Percentiles rank a stretch among this genome's conserved stretches.
Evolutionary conservation across 192 early-diverging fungal species (phyloP).

Genomic region (Rhizophlyctis rosea): DNA sequence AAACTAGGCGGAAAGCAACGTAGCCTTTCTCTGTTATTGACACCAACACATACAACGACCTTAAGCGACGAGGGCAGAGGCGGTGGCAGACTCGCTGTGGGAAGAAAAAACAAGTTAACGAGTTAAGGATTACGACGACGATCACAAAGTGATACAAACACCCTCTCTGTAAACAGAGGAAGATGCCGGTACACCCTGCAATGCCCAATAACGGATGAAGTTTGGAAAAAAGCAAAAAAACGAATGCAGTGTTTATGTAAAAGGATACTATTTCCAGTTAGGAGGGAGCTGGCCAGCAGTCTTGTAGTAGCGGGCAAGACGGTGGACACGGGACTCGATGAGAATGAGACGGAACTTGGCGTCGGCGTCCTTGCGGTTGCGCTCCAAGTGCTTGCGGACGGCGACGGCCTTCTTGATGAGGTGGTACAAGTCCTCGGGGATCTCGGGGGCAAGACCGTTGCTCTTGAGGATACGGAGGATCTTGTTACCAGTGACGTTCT

Average conservation of each 20-base stretch:
- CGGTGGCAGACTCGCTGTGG: slow-evolving; percentile 74
- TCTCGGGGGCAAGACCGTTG: slow-evolving; percentile 91
- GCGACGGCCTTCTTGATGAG: slow-evolving; percentile 99
- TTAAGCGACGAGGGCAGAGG: slow-evolving; percentile 81
- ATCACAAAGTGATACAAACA: slow-evolving; percentile 27
- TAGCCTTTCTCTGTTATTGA: too few relatives aligned
- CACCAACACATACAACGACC: too few relatives aligned
- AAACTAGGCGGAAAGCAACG: too few relatives aligned
- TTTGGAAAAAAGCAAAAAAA: slow-evolving; percentile 12
- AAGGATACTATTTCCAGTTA: slow-evolving; percentile 96
- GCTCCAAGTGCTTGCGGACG: slow-evolving; percentile 98
- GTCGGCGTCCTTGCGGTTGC: slow-evolving; percentile 97
- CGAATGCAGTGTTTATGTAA: slow-evolving; percentile 13
- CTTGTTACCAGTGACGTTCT: slow-evolving; percentile 98
- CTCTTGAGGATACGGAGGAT: slow-evolving; percentile 97
- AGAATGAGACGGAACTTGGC: slow-evolving; percentile 99
- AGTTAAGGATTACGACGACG: slow-evolving; percentile 22
- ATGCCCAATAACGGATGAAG: slow-evolving; percentile 1
- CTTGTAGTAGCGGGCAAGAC: slow-evolving; percentile 99
- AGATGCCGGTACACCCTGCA: slow-evolving; percentile 8
- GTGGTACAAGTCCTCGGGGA: slow-evolving; percentile 99
- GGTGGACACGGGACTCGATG: slow-evolving; percentile 96
- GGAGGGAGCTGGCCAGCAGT: slow-evolving; percentile 91
- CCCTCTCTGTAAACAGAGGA: background rate
- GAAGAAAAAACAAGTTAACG: slow-evolving; percentile 24